Evolutionary conservation across 495 filamentous ascomycete species (phyloP).

Genomic region (Annulohypoxylon moriforme): DNA sequence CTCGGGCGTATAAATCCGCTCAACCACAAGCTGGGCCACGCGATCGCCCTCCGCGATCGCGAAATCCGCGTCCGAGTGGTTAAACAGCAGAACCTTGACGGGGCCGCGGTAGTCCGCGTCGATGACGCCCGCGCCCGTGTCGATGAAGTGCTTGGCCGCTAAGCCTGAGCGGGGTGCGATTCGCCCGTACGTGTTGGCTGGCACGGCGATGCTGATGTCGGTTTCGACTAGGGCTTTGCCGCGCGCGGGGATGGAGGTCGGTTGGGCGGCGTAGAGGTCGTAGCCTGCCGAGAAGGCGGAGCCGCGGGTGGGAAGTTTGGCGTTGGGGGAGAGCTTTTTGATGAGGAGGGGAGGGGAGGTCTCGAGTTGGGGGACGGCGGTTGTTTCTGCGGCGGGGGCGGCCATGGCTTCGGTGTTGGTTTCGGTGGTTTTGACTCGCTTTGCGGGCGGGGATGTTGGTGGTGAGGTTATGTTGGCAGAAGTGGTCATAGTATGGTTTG

Average conservation of each 20-base stretch:
- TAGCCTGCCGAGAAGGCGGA: slow-evolving; percentile 92
- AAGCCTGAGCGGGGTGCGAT: slow-evolving; percentile 93
- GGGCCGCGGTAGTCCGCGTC: slow-evolving; percentile 96
- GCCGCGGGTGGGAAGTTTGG: slow-evolving; percentile 83
- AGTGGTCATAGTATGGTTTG: slow-evolving; percentile 64
- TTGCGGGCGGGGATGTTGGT: slow-evolving; percentile 59
- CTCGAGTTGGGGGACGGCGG: slow-evolving; percentile 40
- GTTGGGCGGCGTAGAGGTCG: slow-evolving; percentile 81
- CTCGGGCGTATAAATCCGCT: slow-evolving; percentile 92
- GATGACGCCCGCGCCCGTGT: slow-evolving; percentile 94
- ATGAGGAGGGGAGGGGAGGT: slow-evolving; percentile 74
- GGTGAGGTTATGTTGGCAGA: slow-evolving; percentile 55
- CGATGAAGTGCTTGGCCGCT: slow-evolving; percentile 92
- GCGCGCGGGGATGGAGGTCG: slow-evolving; percentile 78
- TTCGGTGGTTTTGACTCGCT: slow-evolving; percentile 58
- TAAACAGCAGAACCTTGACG: slow-evolving; percentile 94
- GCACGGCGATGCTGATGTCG: slow-evolving; percentile 88
- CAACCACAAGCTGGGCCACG: slow-evolving; percentile 91
- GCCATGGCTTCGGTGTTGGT: slow-evolving; percentile 28
- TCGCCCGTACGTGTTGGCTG: slow-evolving; percentile 88
- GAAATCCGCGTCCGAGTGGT: slow-evolving; percentile 87
- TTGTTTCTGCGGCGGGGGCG: slow-evolving; percentile 11
- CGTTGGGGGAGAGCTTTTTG: slow-evolving; percentile 83
- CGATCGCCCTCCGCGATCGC: slow-evolving; percentile 85
- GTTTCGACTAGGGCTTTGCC: slow-evolving; percentile 91